Base-by-base conservation (phyloP, 2,329 filamentous ascomycete genomes). In the Colletotrichum truncatum region DNA sequence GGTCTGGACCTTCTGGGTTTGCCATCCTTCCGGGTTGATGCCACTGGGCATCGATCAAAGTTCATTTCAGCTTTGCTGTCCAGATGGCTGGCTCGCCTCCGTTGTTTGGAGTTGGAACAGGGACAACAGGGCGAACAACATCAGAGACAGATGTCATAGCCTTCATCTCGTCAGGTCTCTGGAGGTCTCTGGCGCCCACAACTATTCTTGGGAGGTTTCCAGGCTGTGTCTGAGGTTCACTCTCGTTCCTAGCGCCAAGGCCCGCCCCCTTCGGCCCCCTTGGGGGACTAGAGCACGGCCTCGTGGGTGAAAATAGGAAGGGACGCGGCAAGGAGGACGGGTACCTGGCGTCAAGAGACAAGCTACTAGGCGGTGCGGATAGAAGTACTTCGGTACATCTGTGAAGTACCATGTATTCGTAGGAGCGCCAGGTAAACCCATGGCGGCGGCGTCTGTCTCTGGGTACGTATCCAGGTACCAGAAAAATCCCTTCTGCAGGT, bases 191-290 rank as follows among this genome's bases (percentile, higher is more conserved):
- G 36, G 21, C 36, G 25, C n/a, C 23, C n/a, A 21, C n/a, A 30
- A n/a, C 39, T 55, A 30, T 49, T 61, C 34, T 41, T 48, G 34
- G 56, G 36, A 32, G 39, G n/a, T 21, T 43, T 28, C 16, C 56
- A 61, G 62, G 62, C 41, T 48, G 48, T 65, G 39, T 53, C 48
- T 49, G 41, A 21, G 26, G 41, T 65, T 55, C 48, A 55, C 54
- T 61, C 48, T 54, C 25, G 56, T 49, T 65, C 61, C 62, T 64
- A 41, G 56, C 21, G 62, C 34, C 46, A 65, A 51, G 56, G 45
- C 43, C 30, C 12, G 12, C 45, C 16, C 10, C 9, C 28, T 18
- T 10, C 21, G 39, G 39, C 51, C 39, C 51, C 52, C 49, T 25
- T 46, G 38, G 39, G 30, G 38, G 43, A 32, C 55, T 25, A 58